phyloP scores from a whole-genome alignment of 2,329 filamentous ascomycete genomes.

The Aureobasidium leucospermi region DNA sequence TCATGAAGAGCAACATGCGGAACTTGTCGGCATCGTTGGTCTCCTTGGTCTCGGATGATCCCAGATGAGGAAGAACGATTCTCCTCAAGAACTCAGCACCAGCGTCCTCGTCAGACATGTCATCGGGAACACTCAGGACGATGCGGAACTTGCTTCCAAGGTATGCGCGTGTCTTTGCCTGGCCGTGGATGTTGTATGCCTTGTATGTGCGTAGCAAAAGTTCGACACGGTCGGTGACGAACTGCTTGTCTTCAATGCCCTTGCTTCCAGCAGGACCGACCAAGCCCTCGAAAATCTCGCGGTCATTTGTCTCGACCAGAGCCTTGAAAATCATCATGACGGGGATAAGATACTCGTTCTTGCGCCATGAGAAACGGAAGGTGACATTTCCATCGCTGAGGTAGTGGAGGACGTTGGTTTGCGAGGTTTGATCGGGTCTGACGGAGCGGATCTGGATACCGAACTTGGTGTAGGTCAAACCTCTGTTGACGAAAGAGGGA shows the following conservation, averaged over 20 bases:
- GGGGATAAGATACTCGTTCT: constrained; percentile 92
- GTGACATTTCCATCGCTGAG: constrained; percentile 92
- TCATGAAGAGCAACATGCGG: constrained; percentile 89
- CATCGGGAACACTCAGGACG: constrained; percentile 75
- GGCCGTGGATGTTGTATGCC: constrained; percentile 74
- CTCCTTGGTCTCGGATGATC: constrained; percentile 75
- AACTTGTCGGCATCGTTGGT: constrained; percentile 88
- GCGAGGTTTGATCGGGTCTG: constrained; percentile 93
- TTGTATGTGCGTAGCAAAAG: constrained; percentile 90
- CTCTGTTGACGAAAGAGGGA: constrained; percentile 81
- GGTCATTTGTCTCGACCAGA: constrained; percentile 88
- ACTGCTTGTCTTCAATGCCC: constrained; percentile 72
- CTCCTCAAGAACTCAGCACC: constrained; percentile 86
- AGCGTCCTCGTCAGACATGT: constrained; percentile 78
- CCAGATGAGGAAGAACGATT: constrained; percentile 86
- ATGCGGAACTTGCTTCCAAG: constrained; percentile 86
- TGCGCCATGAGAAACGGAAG: constrained; percentile 95
- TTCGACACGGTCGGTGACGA: constrained; percentile 91
- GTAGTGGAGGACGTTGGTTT: constrained; percentile 96
- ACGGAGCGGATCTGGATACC: constrained; percentile 90
- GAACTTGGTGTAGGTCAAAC: constrained; percentile 77
- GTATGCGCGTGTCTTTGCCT: constrained; percentile 73
- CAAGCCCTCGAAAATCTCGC: constrained; percentile 91
- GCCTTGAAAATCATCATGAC: constrained; percentile 97
- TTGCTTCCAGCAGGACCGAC: constrained; percentile 71